Conservation (phyloP, 345 rosid species). For the Citrus sinensis region DNA sequence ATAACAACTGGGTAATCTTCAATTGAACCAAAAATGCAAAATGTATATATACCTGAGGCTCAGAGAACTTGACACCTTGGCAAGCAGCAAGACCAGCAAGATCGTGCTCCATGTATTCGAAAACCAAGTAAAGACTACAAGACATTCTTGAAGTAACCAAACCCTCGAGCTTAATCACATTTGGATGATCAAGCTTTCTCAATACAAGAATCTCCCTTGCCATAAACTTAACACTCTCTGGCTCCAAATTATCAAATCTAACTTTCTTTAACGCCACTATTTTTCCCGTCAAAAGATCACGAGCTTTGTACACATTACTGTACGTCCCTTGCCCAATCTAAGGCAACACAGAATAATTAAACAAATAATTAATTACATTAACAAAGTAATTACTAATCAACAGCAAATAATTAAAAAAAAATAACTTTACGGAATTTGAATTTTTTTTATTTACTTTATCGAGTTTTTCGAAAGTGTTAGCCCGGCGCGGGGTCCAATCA, state of each 20-base stretch:
- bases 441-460: constrained; percentile 51
- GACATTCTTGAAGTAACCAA: constrained; percentile 90
- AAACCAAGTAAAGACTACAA: constrained; percentile 79
- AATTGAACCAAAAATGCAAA: neutral
- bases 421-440: neutral
- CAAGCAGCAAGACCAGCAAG: constrained; percentile 77
- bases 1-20: neutral
- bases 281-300: constrained; percentile 74
- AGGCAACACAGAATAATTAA: neutral
- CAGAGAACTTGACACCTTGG: constrained; percentile 71
- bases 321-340: constrained; percentile 98
- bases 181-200: constrained; percentile 71
- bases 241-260: constrained; percentile 85
- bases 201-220: constrained; percentile 91
- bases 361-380: neutral
- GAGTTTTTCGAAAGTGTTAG: constrained; percentile 76
- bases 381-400: neutral
- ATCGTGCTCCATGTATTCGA: constrained; percentile 96
- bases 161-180: constrained; percentile 86
- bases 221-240: constrained; percentile 94
- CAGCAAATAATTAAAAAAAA: neutral
- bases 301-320: constrained; percentile 91
- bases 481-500: constrained; percentile 78
- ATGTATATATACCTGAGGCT: constrained; percentile 63
- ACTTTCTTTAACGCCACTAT: constrained; percentile 95